Percentiles rank a stretch among this genome's conserved stretches.
These are phyloP conservation scores for Pleurotus pulmonarius DNA, from an alignment of 768 basidiomycete species.

Conservation along the genomic window DNA sequence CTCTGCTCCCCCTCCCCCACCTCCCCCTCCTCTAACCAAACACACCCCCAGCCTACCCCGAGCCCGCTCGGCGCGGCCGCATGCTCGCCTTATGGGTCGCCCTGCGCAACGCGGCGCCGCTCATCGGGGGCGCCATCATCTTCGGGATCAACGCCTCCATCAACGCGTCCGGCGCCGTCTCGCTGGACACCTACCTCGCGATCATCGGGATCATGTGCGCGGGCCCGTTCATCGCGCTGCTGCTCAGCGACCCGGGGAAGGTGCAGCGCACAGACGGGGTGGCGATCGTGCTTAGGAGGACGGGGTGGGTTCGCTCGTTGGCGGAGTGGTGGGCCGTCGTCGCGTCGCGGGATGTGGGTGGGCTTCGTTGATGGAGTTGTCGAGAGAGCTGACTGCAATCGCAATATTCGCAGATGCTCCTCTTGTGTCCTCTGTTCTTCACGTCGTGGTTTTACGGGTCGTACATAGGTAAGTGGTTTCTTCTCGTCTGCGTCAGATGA, in stretches of 20 bases:
- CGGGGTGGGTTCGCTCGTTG: constrained; percentile 22
- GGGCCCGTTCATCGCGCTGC: constrained; percentile 26
- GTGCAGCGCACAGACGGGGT: constrained; percentile 28
- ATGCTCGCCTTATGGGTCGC: constrained; percentile 31
- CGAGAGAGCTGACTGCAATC: neutral
- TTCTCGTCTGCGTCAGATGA: no score
- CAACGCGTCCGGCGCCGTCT: constrained; percentile 26
- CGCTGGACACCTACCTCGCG: constrained; percentile 27
- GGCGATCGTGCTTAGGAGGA: constrained; percentile 23
- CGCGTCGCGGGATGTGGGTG: constrained; percentile 19
- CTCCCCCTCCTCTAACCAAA: no score
- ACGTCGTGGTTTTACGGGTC: constrained; percentile 30
- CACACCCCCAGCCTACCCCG: constrained; percentile 23
- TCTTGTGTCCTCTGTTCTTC: constrained; percentile 28
- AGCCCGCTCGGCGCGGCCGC: constrained; percentile 26
- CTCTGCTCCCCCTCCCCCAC: neutral
- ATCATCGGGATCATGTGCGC: constrained; percentile 33
- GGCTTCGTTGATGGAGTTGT: no score
- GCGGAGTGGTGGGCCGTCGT: constrained; percentile 25
- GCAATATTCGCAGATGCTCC: constrained; percentile 23
- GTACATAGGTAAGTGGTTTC: constrained; percentile 27
- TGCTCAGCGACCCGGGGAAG: constrained; percentile 24
- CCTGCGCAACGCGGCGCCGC: constrained; percentile 28
- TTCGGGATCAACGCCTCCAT: constrained; percentile 24
- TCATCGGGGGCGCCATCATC: constrained; percentile 31